Percentiles rank a stretch among this genome's conserved stretches.
Conservation (phyloP, 2,329 filamentous ascomycete genomes). For the Monilinia laxa region DNA sequence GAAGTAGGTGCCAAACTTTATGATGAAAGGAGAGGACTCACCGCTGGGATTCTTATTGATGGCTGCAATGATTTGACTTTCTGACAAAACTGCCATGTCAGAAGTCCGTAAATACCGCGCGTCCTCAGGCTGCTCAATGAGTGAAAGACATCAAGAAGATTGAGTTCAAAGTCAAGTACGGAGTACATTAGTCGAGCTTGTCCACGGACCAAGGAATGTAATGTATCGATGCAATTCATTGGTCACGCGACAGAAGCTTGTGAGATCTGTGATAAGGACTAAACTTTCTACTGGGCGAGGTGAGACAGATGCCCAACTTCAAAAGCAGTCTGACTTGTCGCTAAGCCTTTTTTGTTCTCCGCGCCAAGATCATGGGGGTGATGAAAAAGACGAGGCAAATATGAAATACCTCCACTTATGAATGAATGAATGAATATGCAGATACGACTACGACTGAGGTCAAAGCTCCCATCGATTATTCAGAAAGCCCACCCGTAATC, state of each 20-base stretch:
- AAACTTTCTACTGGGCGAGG: not conserved
- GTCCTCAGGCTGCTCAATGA: slow-evolving; percentile 21
- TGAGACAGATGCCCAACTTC: not conserved
- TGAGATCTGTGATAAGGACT: not conserved
- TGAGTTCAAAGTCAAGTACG: too few relatives aligned
- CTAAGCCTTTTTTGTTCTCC: not conserved
- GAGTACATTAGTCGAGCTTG: not conserved
- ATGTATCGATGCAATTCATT: not conserved
- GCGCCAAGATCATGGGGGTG: not conserved
- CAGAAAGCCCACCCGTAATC: not conserved
- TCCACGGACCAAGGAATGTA: not conserved
- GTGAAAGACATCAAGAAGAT: not conserved
- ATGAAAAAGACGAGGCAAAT: not conserved
- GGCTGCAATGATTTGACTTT: slow-evolving; percentile 22
- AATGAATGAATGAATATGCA: not conserved
- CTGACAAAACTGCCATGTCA: slow-evolving; percentile 14
- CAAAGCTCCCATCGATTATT: not conserved
- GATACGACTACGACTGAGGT: not conserved
- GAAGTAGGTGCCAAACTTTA: slow-evolving; percentile 24
- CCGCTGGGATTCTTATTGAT: slow-evolving; percentile 9
- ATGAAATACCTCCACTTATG: not conserved
- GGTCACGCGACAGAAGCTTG: slow-evolving; percentile 8
- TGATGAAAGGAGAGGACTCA: slow-evolving; percentile 21
- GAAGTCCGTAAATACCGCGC: slow-evolving; percentile 15
- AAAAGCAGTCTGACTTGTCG: not conserved